Conservation (phyloP, 1,284 basidiomycete species). For the Cryptococcus sp. region DNA sequence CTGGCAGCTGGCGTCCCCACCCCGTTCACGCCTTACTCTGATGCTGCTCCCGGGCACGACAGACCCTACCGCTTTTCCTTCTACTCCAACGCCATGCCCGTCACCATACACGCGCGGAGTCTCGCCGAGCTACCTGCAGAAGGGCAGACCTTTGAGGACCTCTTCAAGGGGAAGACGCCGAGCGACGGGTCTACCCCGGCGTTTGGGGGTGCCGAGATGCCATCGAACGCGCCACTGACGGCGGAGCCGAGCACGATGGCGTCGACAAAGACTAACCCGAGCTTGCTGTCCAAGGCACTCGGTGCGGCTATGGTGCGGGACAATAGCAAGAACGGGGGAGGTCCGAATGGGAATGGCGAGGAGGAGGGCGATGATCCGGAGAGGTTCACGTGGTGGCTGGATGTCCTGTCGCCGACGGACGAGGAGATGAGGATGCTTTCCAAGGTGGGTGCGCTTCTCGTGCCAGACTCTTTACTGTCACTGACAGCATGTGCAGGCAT, state of each 20-base stretch:
- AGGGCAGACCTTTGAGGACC: constrained; percentile 86
- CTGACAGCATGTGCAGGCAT: constrained; percentile 61
- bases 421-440: constrained; percentile 97
- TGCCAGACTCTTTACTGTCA: neutral
- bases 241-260: constrained; percentile 15
- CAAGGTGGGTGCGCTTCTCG: constrained; percentile 61
- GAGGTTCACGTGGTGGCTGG: constrained; percentile 94
- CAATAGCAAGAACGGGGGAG: constrained; percentile 12
- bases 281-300: constrained; percentile 33
- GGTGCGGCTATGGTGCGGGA: constrained; percentile 19
- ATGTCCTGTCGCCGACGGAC: constrained; percentile 90
- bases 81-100: constrained; percentile 88
- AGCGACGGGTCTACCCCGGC: neutral
- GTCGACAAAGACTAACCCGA: constrained; percentile 26
- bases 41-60: constrained; percentile 63
- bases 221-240: constrained; percentile 4
- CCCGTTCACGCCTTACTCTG: constrained; percentile 33
- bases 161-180: constrained; percentile 59
- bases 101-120: constrained; percentile 91
- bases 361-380: constrained; percentile 56
- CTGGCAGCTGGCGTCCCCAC: constrained; percentile 7
- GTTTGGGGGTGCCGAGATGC: constrained; percentile 22
- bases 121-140: constrained; percentile 91
- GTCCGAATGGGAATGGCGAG: constrained; percentile 6
- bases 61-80: constrained; percentile 97